Base-by-base conservation (phyloP, 1,284 basidiomycete species). In the Agaricales sp. region DNA sequence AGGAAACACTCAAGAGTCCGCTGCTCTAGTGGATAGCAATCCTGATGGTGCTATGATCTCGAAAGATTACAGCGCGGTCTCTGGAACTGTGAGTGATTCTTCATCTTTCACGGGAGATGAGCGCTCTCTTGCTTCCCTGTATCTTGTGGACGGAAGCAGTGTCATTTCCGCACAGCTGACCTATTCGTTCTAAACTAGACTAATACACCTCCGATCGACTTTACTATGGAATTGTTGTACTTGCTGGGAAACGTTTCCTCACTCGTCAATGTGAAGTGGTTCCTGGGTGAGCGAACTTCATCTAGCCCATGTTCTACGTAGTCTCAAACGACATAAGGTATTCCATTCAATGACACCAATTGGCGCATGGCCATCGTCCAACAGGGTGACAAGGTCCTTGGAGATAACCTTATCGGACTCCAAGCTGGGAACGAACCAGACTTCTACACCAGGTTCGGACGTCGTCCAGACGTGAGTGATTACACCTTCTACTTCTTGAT, bases 371-470 rank as follows among this genome's bases (percentile, higher is more conserved):
- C 69, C 12, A 74, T 75, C 14, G 74, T 71, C 2, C 62, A 70
- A 46, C 65, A 62, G 30, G 71, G 70, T 1, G 67, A 76, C 49
- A 49, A 61, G 38, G 70, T 71, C 61, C 58, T 70, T 57, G 59
- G 76, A 55, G 56, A 62, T 43, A 64, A 65, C 47, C 60, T 77
- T 4, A 56, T 71, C 22, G 77, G 74, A 3, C 55, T 77, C 20
- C 69, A 70, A 50, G 61, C 66, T 3, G 74, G 72, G 1, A 82
- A 80, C 59, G 79, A 80, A 57, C 79, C 78, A 6, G 77, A 80
- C 59, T 62, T 78, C 55, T 78, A 70, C 20, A 35, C 30, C 30
- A 35, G 30, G 30, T 35, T 35, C n/a, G 30, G 30, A 35, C 47
- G 59, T 56, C 2, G 53, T 53, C 57, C 63, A 46, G n/a, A 41